Evolutionary conservation across 805 yeast genomes (phyloP), one percentile per base, ranked within the genome.

Genomic region (Starmerella stigmatis): DNA sequence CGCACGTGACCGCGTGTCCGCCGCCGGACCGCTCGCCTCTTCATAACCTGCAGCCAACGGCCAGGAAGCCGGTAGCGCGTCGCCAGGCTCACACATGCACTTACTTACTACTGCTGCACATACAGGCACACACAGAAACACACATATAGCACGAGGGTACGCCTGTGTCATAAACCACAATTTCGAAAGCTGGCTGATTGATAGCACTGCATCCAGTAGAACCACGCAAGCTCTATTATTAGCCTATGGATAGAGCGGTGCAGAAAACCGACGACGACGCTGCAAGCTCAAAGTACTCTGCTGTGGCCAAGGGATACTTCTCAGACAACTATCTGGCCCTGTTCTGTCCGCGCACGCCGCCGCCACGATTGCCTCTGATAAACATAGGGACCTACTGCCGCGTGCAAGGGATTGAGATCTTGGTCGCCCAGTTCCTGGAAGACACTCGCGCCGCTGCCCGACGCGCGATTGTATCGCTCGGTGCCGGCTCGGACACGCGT

Each of bases 401-500:
- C 26, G 70, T 75, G 0, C 52, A 47, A 15, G 67, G 71, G 42
- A 66, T 76, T 25, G 72, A 74, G 50, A 17, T 45, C 9, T 53
- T 75, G 8, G 61, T 74, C 1, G 58, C 62, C 3, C 54, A 54
- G 35, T 73, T 73, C 46, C 52, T 72, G 4, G 34, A 47, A 44
- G 7, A 55, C 59, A 34, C 43, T 23, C 9, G 33, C 32, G 30
- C 48, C 45, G 37, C 46, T 21, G 3, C 59, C 62, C 22, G 27
- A 11, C 39, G 54, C 25, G 70, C 81, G 57, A 70, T 82, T 13
- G 63, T 83, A 1, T 79, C 86, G 1, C 58, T 82, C n/a, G 94
- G 94, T 0, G 79, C 88, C 2, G 94, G 94, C 5, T 79, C 84
- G 13, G 94, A 83, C 55, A 80, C 92, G 0, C 59, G 89, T 43